A percentile compares a stretch with the other conserved stretches of the same genome.
Evolutionary conservation across 176 grass and related monocot species (phyloP).

Genomic region (Bothriochloa decipiens): DNA sequence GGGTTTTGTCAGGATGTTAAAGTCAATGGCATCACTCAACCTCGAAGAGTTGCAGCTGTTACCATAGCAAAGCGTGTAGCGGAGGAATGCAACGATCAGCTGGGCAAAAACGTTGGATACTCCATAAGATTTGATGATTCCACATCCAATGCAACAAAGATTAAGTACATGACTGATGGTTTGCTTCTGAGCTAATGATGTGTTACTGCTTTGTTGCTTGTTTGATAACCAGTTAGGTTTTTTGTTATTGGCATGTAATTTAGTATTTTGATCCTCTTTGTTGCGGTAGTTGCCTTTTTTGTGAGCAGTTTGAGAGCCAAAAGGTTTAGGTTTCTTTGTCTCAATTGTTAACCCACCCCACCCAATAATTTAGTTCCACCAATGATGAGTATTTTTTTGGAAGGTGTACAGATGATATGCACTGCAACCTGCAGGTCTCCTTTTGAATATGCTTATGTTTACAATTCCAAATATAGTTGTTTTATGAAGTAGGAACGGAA

Average conservation of each 20-base stretch:
- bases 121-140: conserved; percentile 92
- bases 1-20: conserved; percentile 77
- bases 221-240: conserved; percentile 25
- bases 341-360: not conserved
- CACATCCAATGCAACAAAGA: conserved; percentile 74
- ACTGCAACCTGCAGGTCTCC: not conserved
- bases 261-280: conserved; percentile 23
- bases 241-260: not conserved
- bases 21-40: conserved; percentile 84
- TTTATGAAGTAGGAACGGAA: not conserved
- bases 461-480: too few relatives aligned
- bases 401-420: conserved; percentile 5
- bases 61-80: conserved; percentile 90
- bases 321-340: not conserved
- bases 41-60: conserved; percentile 78
- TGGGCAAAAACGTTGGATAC: conserved; percentile 89
- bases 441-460: not conserved
- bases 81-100: conserved; percentile 86
- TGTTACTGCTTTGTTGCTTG: not conserved
- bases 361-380: not conserved
- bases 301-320: not conserved
- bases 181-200: conserved; percentile 78
- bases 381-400: conserved; percentile 20
- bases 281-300: not conserved
- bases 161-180: conserved; percentile 99